Evolutionary conservation across 2,329 filamentous ascomycete species (phyloP), one percentile per base, ranked within the genome.

Genomic region (Sphaerostilbella broomeana): DNA sequence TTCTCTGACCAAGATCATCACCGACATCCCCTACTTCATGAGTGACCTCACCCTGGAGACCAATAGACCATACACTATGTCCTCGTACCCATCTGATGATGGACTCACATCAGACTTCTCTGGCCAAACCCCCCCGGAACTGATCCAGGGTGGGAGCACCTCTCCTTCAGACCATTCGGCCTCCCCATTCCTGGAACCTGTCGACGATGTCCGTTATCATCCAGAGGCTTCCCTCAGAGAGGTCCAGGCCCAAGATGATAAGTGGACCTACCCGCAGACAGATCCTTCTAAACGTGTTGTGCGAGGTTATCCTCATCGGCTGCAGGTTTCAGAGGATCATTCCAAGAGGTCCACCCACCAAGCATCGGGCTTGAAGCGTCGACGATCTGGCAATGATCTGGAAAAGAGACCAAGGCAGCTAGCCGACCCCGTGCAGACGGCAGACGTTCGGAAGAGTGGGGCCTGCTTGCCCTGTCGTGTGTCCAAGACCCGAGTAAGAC

Each of bases 401-500:
- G 60, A 64, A 25, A 64, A 56, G 51, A 62, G 59, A 43, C 56
- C 52, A 38, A 54, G 62, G 34, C 60, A 64, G 39, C 53, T 66
- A 18, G 52, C 52, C 40, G 57, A 65, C 46, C 63, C 59, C 28
- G 59, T 65, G 44, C 63, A 70, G 54, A 72, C 70, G 29, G 68
- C 67, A 37, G 62, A 64, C 39, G 68, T 73, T 38, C 68, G 70
- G 47, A 67, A 68, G 51, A 60, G 59, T 49, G 65, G 65, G 42
- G 68, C 70, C 22, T 74, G 70, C 48, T 59, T 67, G 38, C 64
- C 63, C 41, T 73, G 70, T 53, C 68, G 63, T 47, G 60, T 67
- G 45, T 63, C 61, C 47, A 73, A 70, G 58, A 63, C 65, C 49
- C 56, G 59, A 49, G 70, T 72, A 63, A 63, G 67, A 54, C 51